phyloP scores from a whole-genome alignment of 176 grass and related monocot species.

The Saccharum spontaneum region DNA sequence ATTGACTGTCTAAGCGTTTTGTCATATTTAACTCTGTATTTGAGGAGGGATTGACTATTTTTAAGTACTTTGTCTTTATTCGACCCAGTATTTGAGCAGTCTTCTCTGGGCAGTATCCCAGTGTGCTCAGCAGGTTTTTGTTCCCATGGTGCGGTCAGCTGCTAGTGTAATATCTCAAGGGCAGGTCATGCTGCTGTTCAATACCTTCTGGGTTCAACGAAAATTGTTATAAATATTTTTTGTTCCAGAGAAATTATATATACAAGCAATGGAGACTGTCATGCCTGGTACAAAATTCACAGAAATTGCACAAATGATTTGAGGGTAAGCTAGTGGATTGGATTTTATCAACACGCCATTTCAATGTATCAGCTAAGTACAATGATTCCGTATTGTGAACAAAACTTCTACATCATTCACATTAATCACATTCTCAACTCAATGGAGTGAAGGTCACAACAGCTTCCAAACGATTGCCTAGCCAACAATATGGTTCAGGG shows the following conservation, averaged over 20 bases:
- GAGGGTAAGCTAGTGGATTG: not conserved
- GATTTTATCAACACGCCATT: not conserved
- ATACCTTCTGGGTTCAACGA: not conserved
- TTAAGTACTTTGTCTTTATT: not conserved
- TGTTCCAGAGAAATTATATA: not conserved
- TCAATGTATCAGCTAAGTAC: not conserved
- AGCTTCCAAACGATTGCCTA: not conserved
- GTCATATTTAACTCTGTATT: slow-evolving; percentile 31
- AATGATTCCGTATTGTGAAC: not conserved
- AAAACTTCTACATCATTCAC: not conserved
- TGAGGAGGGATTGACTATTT: not conserved
- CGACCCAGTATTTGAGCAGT: not conserved
- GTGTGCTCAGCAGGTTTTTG: not conserved
- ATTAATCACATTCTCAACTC: not conserved
- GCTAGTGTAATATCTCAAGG: not conserved
- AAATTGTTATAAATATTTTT: no score
- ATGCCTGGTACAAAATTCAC: not conserved
- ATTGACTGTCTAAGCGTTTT: slow-evolving; percentile 25
- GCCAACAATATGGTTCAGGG: not conserved
- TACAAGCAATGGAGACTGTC: not conserved
- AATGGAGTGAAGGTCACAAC: not conserved
- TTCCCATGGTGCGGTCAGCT: not conserved
- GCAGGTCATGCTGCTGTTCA: not conserved
- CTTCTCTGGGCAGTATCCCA: not conserved
- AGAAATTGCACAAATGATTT: not conserved